Evolutionary conservation across 176 grass and related monocot genomes (phyloP), one percentile per base, ranked within the genome.

Genomic region (Oropetium thomaeum): DNA sequence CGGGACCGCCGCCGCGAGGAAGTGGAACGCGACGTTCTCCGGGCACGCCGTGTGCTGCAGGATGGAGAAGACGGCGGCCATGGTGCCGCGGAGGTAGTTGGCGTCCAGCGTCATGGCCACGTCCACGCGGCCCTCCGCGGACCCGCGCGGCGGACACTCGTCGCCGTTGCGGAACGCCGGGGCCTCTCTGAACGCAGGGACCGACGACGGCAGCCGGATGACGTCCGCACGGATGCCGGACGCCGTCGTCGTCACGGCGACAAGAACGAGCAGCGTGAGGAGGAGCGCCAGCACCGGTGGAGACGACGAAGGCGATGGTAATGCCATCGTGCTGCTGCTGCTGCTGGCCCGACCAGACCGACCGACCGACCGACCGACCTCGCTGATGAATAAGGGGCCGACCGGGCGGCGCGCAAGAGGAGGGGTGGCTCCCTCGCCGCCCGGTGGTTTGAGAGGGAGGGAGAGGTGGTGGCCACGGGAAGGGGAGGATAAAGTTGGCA

Each of bases 51-150:
- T 89, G 77, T 97, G 90, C 62, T 89, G 90, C n/a, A 93, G 86
- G 69, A 97, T 97, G 74, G 94, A 97, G 80, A 97, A 80, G 15
- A 97, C 89, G 11, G 88, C 94, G 0, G 94, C 94, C 70, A 97
- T 58, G 39, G 88, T 93, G 62, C 94, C 94, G 0, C 94, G 79
- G 5, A 97, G 94, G 86, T 97, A 97, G 86, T 89, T 93, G 67
- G 86, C 83, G 73, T 97, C 94, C 37, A 97, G 90, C 77, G 90
- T 97, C 94, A 97, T 93, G 77, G 90, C 85, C 53, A 97, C 53
- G 79, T 94, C 70, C 15, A 94, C 88, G 14, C 78, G 87, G 7
- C 70, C 81, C 4, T 37, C 62, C 0, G 79, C 11, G 8, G 76
- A 67, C 4, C 60, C 60, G 0, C 45, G 52, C 7, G 62, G 45